Evolutionary conservation across 1,284 basidiomycete species (phyloP).

Genomic region (Apiotrichum veenhuisii): DNA sequence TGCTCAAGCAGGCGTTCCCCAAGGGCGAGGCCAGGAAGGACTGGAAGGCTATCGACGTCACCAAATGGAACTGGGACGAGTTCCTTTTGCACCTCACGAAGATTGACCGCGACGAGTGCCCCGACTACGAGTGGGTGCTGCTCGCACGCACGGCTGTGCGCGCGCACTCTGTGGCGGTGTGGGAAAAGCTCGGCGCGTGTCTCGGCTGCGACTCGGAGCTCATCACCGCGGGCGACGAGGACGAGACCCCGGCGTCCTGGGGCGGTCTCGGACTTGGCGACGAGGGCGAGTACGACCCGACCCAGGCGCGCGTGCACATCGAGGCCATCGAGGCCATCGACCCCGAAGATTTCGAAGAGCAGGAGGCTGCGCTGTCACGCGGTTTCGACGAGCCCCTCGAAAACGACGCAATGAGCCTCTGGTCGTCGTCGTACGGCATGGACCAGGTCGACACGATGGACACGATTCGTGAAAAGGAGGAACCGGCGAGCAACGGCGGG

Average conservation of each 20-base stretch:
- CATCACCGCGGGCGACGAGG: conserved; percentile 44
- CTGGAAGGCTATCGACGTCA: conserved; percentile 39
- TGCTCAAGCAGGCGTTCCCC: conserved; percentile 43
- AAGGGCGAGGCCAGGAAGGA: conserved; percentile 24
- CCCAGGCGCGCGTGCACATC: conserved; percentile 39
- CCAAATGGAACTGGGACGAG: conserved; percentile 46
- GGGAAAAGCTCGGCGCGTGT: conserved; percentile 47
- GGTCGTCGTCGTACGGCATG: conserved; percentile 20
- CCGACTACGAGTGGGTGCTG: conserved; percentile 46
- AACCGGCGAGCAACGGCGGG: not conserved
- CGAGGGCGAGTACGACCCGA: conserved; percentile 35
- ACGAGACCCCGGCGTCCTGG: conserved; percentile 38
- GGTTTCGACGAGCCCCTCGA: conserved; percentile 38
- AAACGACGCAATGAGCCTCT: not conserved
- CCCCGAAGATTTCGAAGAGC: conserved; percentile 22
- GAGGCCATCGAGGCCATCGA: conserved; percentile 37
- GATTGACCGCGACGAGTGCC: conserved; percentile 31
- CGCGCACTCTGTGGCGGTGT: conserved; percentile 35
- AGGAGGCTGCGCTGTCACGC: conserved; percentile 15
- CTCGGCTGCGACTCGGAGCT: conserved; percentile 47
- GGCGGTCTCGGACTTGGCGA: conserved; percentile 40
- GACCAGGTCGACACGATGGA: conserved; percentile 34
- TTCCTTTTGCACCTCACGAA: conserved; percentile 39
- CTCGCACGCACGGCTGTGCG: conserved; percentile 40
- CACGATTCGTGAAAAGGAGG: conserved; percentile 32